Evolutionary conservation across 2,329 filamentous ascomycete genomes (phyloP).

Genomic region (Alternaria hordeiaustralica): DNA sequence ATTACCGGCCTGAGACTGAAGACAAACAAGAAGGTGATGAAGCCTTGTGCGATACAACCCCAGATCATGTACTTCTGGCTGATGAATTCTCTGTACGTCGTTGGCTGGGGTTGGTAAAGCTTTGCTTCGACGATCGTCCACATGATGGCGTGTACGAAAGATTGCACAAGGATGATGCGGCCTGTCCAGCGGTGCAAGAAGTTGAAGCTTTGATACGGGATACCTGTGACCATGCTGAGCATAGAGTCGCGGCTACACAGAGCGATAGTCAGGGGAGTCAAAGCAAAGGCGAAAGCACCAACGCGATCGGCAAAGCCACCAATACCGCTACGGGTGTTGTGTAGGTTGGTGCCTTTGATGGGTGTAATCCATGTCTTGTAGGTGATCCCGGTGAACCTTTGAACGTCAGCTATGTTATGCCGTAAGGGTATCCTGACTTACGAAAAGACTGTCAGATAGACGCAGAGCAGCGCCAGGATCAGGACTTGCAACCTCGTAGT

Average conservation of each 20-base stretch:
- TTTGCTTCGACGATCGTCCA: conserved; percentile 10
- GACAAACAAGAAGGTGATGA: conserved; percentile 10
- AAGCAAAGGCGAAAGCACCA: conserved; percentile 9
- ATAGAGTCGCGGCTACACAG: conserved; percentile 10
- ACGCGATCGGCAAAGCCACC: conserved; percentile 9
- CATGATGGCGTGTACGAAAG: conserved; percentile 8
- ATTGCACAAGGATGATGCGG: conserved; percentile 10
- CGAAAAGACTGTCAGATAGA: conserved; percentile 6
- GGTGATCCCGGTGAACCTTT: conserved; percentile 6
- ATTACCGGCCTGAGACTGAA: conserved; percentile 12
- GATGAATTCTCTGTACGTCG: conserved; percentile 5
- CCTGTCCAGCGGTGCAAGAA: conserved; percentile 12
- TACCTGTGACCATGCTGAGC: conserved; percentile 10
- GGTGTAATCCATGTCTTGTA: conserved; percentile 12
- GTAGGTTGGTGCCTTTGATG: background rate
- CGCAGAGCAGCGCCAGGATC: conserved; percentile 6
- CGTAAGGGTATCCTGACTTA: background rate
- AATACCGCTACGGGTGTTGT: conserved; percentile 10
- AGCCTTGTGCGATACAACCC: conserved; percentile 6
- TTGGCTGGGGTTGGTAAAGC: conserved; percentile 10
- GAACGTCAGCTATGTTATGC: background rate
- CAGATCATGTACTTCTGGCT: conserved; percentile 11
- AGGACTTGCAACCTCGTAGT: conserved; percentile 7
- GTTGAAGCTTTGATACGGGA: conserved; percentile 11
- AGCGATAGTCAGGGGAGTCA: conserved; percentile 7